A percentile compares a stretch with the other conserved stretches of the same genome.
Evolutionary conservation across 2,329 filamentous ascomycete species (phyloP).

Genomic region (Cercospora sp.): DNA sequence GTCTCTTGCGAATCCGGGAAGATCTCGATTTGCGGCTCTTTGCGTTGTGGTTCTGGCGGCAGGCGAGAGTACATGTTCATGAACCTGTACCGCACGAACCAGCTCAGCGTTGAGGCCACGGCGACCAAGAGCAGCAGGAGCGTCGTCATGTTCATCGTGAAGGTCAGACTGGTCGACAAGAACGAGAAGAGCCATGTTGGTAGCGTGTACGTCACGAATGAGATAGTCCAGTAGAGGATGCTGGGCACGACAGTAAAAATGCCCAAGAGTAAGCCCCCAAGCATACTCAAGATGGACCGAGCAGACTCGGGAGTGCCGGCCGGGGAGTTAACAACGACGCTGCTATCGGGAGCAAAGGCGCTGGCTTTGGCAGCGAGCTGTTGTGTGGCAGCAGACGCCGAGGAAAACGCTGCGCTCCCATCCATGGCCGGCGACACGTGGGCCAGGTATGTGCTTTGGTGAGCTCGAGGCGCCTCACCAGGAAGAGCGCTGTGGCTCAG

Average conservation of each 20-base stretch:
- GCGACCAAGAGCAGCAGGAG: conserved; percentile 78
- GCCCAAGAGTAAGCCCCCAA: conserved; percentile 38
- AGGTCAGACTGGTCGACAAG: conserved; percentile 88
- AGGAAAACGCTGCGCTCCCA: conserved; percentile 5
- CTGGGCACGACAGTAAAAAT: conserved; percentile 54
- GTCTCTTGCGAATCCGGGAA: conserved; percentile 92
- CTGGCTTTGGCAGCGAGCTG: conserved; percentile 12
- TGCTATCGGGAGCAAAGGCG: conserved; percentile 10
- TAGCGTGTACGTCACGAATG: conserved; percentile 82
- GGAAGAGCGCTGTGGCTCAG: conserved; percentile 13
- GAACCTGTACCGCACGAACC: conserved; percentile 93
- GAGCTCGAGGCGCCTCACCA: conserved; percentile 10
- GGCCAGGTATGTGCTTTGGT: conserved; percentile 5
- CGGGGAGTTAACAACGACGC: conserved; percentile 19
- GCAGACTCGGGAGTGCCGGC: conserved; percentile 24
- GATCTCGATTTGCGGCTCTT: conserved; percentile 91
- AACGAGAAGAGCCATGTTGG: conserved; percentile 87
- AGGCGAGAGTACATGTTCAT: conserved; percentile 95
- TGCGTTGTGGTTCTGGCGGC: conserved; percentile 90
- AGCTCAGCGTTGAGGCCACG: conserved; percentile 81
- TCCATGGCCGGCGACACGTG: conserved; percentile 15
- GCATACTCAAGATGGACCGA: conserved; percentile 34
- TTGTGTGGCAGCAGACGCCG: conserved; percentile 13
- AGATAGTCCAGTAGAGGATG: conserved; percentile 74
- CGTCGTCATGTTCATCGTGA: conserved; percentile 98